Conservation (phyloP, 768 basidiomycete genomes). For the Mycena galericulata region DNA sequence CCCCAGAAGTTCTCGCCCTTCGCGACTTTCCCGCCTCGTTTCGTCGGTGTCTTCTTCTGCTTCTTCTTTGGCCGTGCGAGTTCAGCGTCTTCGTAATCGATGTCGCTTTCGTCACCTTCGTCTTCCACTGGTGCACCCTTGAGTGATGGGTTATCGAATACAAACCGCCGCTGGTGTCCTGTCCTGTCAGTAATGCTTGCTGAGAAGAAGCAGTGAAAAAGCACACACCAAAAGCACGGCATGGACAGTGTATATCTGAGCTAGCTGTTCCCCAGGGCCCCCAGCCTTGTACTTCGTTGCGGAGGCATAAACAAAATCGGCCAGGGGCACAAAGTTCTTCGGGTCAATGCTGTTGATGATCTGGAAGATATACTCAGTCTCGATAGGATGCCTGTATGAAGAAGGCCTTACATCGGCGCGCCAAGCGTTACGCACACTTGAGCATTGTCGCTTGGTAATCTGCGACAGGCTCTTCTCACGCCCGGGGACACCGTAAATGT, state of each 20-base stretch:
- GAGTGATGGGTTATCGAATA: not conserved
- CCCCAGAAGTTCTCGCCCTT: constrained; percentile 8
- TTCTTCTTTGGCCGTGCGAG: not conserved
- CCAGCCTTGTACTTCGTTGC: not conserved
- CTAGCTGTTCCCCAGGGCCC: not conserved
- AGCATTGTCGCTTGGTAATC: not conserved
- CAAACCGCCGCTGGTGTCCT: constrained; percentile 1
- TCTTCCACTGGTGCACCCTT: not conserved
- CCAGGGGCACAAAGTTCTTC: not conserved
- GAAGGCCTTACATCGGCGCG: not conserved
- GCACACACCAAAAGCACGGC: not conserved
- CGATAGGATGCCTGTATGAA: not conserved
- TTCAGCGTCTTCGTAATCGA: not conserved
- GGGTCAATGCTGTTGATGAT: not conserved
- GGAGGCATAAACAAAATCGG: not conserved
- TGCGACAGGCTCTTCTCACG: constrained; percentile 1
- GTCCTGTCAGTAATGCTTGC: not conserved
- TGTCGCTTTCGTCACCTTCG: not conserved
- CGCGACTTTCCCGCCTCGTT: not conserved
- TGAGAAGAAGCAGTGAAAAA: not conserved
- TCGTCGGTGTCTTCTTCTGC: not conserved
- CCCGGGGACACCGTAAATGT: not conserved
- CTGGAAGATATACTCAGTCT: not conserved
- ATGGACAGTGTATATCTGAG: constrained; percentile 5
- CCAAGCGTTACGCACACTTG: constrained; percentile 4